Base-by-base conservation (phyloP, 768 basidiomycete genomes). In the Leccinum fibrillosum region DNA sequence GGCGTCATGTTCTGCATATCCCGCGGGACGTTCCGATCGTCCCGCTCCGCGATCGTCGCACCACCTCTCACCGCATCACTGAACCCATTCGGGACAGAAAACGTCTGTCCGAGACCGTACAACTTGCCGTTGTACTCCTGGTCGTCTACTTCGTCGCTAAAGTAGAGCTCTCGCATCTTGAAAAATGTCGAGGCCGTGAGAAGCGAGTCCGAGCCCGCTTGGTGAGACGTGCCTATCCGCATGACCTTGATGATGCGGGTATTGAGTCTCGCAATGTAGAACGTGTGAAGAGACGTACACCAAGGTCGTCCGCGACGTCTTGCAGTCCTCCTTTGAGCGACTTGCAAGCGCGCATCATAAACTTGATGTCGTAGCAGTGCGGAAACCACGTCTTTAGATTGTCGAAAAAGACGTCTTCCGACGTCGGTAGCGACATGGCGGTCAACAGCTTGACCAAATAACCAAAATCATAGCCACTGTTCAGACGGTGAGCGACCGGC, bases 381-480 rank as follows among this genome's bases (percentile, higher is more conserved):
- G 96, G 96, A 74, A 99, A 98, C 96, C 97, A 98, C 62, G 84
- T 87, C 58, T 77, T 82, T 30, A 98, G 80, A 49, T 89, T 83
- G 49, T 90, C 85, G 71, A 98, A 97, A 77, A 98, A 98, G 5
- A 83, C 81, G 61, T 90, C 89, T 75, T 99, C 97, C 25, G 86
- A 86, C 19, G 87, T 86, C 9, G 97, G 97, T 58, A 98, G 76
- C 48, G 94, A 90, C 66, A 88, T 79, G 60, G 84, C 88, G 23
- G 92, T 90, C 52, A 99, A 81, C 44, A 98, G 82, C 72, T 96
- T 97, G 74, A 99, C 86, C 65, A 99, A 90, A 72, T 98, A 99
- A 35, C 97, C 97, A 75, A 99, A 98, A 74, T 99, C 97, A 75
- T 98, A 98, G 51, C 96, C 97, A 73, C 96, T 98, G 68, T 42